These are phyloP conservation scores for Lindgomyces ingoldianus DNA, from an alignment of 495 filamentous ascomycete genomes.

Conservation along the genomic window DNA sequence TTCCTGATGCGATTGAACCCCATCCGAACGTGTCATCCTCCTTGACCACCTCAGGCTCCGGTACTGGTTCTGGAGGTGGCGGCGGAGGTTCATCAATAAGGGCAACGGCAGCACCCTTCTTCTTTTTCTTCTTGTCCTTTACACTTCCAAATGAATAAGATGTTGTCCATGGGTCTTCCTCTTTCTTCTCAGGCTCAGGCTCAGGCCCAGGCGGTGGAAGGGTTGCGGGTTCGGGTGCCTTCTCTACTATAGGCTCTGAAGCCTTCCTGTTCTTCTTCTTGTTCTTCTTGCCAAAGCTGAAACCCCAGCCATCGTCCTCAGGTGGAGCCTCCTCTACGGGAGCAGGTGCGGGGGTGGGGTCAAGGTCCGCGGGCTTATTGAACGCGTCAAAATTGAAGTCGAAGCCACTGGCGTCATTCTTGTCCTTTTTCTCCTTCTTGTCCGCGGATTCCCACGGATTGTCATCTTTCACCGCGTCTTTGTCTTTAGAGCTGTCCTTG, in stretches of 20 bases:
- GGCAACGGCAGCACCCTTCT: constrained; percentile 26
- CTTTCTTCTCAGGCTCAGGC: constrained; percentile 23
- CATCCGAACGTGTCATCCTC: constrained; percentile 28
- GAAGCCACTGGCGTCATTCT: constrained; percentile 21
- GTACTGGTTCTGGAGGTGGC: constrained; percentile 22
- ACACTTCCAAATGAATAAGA: constrained; percentile 18
- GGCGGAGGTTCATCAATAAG: constrained; percentile 7
- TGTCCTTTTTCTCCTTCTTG: constrained; percentile 41
- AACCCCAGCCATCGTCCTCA: constrained; percentile 37
- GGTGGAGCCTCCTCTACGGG: constrained; percentile 35
- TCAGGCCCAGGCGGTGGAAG: constrained; percentile 6
- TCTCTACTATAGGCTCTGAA: constrained; percentile 7
- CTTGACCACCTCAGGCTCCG: constrained; percentile 26
- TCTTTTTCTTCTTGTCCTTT: constrained; percentile 41
- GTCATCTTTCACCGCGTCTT: constrained; percentile 25
- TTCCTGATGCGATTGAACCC: constrained; percentile 14
- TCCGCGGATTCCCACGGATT: constrained; percentile 33
- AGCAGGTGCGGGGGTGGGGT: not conserved
- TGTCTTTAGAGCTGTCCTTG: not conserved
- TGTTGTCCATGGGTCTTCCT: constrained; percentile 10
- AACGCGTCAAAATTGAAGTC: constrained; percentile 37
- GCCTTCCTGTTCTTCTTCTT: constrained; percentile 44
- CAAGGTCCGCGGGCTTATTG: not conserved
- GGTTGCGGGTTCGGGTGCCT: constrained; percentile 4
- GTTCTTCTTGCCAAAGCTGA: constrained; percentile 40